A percentile compares a stretch with the other conserved stretches of the same genome.
Conservation (phyloP, 495 filamentous ascomycete species). For the Lasiosphaeria ovina region DNA sequence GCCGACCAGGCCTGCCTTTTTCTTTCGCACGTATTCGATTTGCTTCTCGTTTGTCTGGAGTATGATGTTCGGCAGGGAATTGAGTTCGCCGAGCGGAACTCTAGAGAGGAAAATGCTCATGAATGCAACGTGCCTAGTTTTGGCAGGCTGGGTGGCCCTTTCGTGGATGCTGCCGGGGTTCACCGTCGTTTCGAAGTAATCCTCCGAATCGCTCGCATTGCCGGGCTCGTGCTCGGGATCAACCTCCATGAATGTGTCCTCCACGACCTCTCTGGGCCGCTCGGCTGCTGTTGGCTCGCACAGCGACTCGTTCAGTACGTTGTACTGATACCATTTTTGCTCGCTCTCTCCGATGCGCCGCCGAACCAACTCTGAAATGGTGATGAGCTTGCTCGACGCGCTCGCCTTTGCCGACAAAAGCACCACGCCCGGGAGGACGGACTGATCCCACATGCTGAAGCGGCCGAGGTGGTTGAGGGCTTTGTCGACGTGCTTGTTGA, state of each 20-base stretch:
- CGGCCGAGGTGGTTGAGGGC: slow-evolving; percentile 41
- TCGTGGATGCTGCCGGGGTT: slow-evolving; percentile 32
- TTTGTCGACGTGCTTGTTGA: slow-evolving; percentile 51
- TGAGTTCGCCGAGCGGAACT: slow-evolving; percentile 52
- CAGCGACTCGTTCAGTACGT: slow-evolving; percentile 41
- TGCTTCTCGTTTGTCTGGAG: slow-evolving; percentile 38
- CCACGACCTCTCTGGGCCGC: slow-evolving; percentile 28
- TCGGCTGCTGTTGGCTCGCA: slow-evolving; percentile 8
- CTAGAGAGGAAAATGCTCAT: slow-evolving; percentile 61
- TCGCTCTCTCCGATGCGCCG: slow-evolving; percentile 52
- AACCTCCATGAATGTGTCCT: slow-evolving; percentile 36
- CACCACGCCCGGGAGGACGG: slow-evolving; percentile 31
- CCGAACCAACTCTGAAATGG: slow-evolving; percentile 63
- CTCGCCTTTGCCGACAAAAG: slow-evolving; percentile 53
- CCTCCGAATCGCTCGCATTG: slow-evolving; percentile 16
- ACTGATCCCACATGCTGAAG: slow-evolving; percentile 31
- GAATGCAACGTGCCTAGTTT: slow-evolving; percentile 34
- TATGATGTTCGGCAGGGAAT: slow-evolving; percentile 21
- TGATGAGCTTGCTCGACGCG: slow-evolving; percentile 59
- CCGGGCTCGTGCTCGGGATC: slow-evolving; percentile 14
- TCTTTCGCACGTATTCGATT: slow-evolving; percentile 26
- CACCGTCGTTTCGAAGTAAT: slow-evolving; percentile 54
- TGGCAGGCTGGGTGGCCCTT: slow-evolving; percentile 35
- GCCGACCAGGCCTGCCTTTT: slow-evolving; percentile 18
- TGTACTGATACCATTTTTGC: slow-evolving; percentile 63